A percentile compares a stretch with the other conserved stretches of the same genome.
phyloP scores from a whole-genome alignment of 345 rosid genomes.

The Hypericum androsaemum region DNA sequence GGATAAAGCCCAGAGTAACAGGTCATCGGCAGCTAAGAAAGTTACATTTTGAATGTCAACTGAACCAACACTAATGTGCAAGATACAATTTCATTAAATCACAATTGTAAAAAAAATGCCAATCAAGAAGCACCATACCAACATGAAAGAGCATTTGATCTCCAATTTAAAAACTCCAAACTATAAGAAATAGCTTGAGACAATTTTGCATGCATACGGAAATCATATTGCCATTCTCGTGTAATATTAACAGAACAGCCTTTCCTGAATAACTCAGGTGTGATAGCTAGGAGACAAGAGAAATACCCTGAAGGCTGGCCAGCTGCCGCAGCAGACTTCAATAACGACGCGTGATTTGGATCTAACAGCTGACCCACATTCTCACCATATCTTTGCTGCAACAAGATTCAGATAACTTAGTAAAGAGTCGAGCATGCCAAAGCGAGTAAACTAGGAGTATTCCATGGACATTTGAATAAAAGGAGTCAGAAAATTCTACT shows the following conservation, averaged over 20 bases:
- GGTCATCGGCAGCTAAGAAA: too few relatives aligned
- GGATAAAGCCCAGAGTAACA: neutral
- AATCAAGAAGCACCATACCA: too few relatives aligned
- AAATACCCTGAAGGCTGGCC: constrained; percentile 87
- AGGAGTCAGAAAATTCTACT: constrained; percentile 26
- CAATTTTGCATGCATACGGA: too few relatives aligned
- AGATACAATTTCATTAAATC: too few relatives aligned
- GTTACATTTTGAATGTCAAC: too few relatives aligned
- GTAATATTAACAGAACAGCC: constrained; percentile 5
- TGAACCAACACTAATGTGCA: too few relatives aligned
- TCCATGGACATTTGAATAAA: too few relatives aligned
- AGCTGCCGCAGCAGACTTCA: constrained; percentile 68
- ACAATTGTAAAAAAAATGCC: too few relatives aligned
- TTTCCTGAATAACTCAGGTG: constrained; percentile 1
- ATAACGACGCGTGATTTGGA: constrained; percentile 71
- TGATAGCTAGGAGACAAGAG: constrained; percentile 19
- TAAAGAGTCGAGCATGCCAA: neutral
- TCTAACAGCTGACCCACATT: constrained; percentile 84
- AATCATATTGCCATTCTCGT: neutral
- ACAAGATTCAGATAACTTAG: constrained; percentile 6
- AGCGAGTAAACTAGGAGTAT: neutral
- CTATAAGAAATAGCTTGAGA: too few relatives aligned
- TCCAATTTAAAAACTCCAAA: too few relatives aligned
- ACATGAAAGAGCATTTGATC: too few relatives aligned
- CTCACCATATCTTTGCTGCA: constrained; percentile 76